Evolutionary conservation across 129 eudicot species (phyloP).

Genomic region (Tanacetum coccineum): DNA sequence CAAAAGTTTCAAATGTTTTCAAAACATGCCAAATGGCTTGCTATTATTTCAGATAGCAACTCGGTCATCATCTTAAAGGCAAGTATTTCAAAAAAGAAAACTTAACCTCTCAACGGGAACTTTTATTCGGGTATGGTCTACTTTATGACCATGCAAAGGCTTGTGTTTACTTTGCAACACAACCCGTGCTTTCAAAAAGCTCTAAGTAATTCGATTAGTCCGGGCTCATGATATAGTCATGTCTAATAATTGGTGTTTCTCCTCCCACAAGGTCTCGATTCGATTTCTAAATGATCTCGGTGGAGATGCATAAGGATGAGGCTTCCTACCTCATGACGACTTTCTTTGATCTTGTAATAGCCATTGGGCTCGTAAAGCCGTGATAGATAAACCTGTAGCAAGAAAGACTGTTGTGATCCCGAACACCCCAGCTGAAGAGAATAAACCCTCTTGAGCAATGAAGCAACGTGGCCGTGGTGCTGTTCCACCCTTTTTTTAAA

Average conservation of each 20-base stretch:
- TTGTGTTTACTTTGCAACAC: no score
- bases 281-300: slow-evolving; percentile 41
- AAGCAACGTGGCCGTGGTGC: slow-evolving; percentile 51
- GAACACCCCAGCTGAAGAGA: slow-evolving; percentile 83
- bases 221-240: slow-evolving; percentile 31
- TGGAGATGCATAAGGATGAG: slow-evolving; percentile 56
- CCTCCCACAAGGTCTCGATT: slow-evolving; percentile 27
- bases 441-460: slow-evolving; percentile 54
- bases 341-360: slow-evolving; percentile 36
- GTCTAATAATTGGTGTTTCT: slow-evolving; percentile 41
- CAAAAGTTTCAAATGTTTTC: no score
- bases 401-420: slow-evolving; percentile 66
- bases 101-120: no score
- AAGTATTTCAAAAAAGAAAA: no score
- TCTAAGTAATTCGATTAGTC: slow-evolving; percentile 37
- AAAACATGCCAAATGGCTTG: no score
- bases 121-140: no score
- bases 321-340: slow-evolving; percentile 47
- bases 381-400: slow-evolving; percentile 66
- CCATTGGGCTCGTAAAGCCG: slow-evolving; percentile 62
- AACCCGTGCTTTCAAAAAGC: no score
- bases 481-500: slow-evolving; percentile 62
- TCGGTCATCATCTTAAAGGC: no score
- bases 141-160: no score
- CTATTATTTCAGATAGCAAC: no score